A percentile compares a stretch with the other conserved stretches of the same genome.
Conservation (phyloP, 805 yeast species). For the Hanseniaspora pseudoguilliermondii region DNA sequence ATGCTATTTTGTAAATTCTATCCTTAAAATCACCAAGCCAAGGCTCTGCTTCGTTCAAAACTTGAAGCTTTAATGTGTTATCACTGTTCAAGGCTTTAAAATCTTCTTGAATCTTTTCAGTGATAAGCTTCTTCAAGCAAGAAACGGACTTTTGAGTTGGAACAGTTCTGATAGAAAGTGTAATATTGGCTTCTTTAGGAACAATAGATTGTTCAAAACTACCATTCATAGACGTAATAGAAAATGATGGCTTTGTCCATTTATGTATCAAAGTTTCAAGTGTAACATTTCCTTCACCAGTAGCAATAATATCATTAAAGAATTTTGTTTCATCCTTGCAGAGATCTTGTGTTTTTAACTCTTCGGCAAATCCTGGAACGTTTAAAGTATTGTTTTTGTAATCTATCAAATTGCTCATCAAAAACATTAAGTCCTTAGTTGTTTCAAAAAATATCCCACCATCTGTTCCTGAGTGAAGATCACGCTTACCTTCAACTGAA, state of each 20-base stretch:
- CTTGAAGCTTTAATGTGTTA: constrained; percentile 47
- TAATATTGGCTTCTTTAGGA: constrained; percentile 66
- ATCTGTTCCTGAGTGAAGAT: constrained; percentile 90
- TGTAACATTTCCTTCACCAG: constrained; percentile 26
- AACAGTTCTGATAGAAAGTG: constrained; percentile 72
- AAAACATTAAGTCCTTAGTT: constrained; percentile 65
- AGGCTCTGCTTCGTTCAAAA: constrained; percentile 82
- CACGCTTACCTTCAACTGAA: constrained; percentile 65
- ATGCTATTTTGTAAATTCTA: constrained; percentile 55
- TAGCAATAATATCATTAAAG: constrained; percentile 47
- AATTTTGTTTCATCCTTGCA: constrained; percentile 44
- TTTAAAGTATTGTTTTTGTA: constrained; percentile 39
- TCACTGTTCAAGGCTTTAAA: constrained; percentile 44
- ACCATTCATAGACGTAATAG: constrained; percentile 74
- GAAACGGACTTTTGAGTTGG: constrained; percentile 64
- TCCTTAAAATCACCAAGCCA: constrained; percentile 87
- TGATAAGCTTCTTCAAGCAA: constrained; percentile 40
- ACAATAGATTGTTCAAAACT: constrained; percentile 84
- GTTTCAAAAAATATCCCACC: constrained; percentile 90
- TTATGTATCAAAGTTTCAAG: constrained; percentile 52
- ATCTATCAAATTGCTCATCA: constrained; percentile 34
- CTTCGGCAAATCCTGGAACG: background rate
- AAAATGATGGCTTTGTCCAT: constrained; percentile 85
- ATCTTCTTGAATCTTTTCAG: constrained; percentile 32
- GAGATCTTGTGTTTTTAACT: constrained; percentile 26